Percentiles rank a stretch among this genome's conserved stretches.
Evolutionary conservation across 208 protist genomes (phyloP).

Genomic region (Leptomonas pyrrhocoris): DNA sequence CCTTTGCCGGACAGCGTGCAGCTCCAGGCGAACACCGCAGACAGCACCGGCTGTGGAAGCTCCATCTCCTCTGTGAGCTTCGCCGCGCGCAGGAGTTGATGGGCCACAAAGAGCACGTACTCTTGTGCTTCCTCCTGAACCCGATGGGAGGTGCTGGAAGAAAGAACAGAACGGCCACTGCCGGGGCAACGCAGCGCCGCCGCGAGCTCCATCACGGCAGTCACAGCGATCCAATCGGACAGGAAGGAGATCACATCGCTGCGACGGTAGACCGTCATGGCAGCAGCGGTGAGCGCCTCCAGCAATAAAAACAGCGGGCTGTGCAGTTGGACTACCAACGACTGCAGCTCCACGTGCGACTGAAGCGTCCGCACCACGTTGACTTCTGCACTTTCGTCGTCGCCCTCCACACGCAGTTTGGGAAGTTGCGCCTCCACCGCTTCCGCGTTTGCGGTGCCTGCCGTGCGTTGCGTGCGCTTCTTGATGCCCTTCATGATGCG

Average conservation of each 20-base stretch:
- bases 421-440: neutral
- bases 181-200: neutral
- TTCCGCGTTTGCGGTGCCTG: neutral
- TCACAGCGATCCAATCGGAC: slow-evolving; percentile 37
- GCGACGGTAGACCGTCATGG: slow-evolving; percentile 47
- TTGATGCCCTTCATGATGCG: slow-evolving; percentile 12
- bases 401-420: neutral
- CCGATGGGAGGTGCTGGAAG: no score
- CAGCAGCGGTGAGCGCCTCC: slow-evolving; percentile 43
- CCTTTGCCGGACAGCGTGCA: slow-evolving; percentile 35
- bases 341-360: slow-evolving; percentile 2
- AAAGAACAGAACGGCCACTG: neutral
- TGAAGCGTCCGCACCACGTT: slow-evolving; percentile 6
- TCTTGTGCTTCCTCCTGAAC: slow-evolving; percentile 13
- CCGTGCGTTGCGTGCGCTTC: neutral
- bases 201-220: slow-evolving; percentile 29
- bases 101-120: slow-evolving; percentile 39
- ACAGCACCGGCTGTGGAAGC: slow-evolving; percentile 53
- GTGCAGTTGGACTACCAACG: slow-evolving; percentile 17
- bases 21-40: slow-evolving; percentile 36
- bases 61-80: slow-evolving; percentile 77
- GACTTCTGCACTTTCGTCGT: neutral
- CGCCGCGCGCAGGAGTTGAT: slow-evolving; percentile 62
- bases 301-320: slow-evolving; percentile 36
- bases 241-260: slow-evolving; percentile 40